These are phyloP conservation scores for Kodamaea sagamina DNA, from an alignment of 805 yeast species.

Conservation along the genomic window DNA sequence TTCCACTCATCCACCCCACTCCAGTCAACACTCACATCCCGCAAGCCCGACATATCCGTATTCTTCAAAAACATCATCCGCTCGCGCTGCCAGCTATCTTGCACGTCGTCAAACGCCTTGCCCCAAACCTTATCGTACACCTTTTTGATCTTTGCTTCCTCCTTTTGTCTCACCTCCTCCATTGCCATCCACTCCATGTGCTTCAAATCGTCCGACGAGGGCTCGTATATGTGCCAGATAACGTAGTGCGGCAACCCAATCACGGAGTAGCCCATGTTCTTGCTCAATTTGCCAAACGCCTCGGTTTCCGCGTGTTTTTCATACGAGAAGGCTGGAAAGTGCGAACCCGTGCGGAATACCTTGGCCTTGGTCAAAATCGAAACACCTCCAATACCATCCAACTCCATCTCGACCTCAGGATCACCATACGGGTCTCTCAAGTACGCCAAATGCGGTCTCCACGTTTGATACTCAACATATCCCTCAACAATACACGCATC, in stretches of 20 bases:
- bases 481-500: slow-evolving; percentile 98
- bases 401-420: slow-evolving; percentile 87
- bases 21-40: slow-evolving; percentile 67
- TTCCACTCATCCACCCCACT: slow-evolving; percentile 54
- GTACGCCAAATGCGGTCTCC: slow-evolving; percentile 97
- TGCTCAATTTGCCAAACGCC: slow-evolving; percentile 89
- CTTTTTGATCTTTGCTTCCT: slow-evolving; percentile 61
- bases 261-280: slow-evolving; percentile 83
- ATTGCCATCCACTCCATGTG: slow-evolving; percentile 88
- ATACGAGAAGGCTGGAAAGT: slow-evolving; percentile 95
- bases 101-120: slow-evolving; percentile 75
- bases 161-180: slow-evolving; percentile 67
- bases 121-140: slow-evolving; percentile 74
- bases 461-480: slow-evolving; percentile 93
- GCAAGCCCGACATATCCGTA: slow-evolving; percentile 58
- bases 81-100: slow-evolving; percentile 71
- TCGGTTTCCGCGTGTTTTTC: slow-evolving; percentile 97
- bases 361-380: slow-evolving; percentile 84
- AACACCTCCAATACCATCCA: slow-evolving; percentile 98
- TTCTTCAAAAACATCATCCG: slow-evolving; percentile 71
- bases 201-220: slow-evolving; percentile 85
- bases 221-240: slow-evolving; percentile 67
- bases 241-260: slow-evolving; percentile 82
- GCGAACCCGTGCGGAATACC: slow-evolving; percentile 85
- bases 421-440: slow-evolving; percentile 94